A percentile compares a stretch with the other conserved stretches of the same genome.
Conservation (phyloP, 495 filamentous ascomycete genomes). For the Chaetomium tenue region DNA sequence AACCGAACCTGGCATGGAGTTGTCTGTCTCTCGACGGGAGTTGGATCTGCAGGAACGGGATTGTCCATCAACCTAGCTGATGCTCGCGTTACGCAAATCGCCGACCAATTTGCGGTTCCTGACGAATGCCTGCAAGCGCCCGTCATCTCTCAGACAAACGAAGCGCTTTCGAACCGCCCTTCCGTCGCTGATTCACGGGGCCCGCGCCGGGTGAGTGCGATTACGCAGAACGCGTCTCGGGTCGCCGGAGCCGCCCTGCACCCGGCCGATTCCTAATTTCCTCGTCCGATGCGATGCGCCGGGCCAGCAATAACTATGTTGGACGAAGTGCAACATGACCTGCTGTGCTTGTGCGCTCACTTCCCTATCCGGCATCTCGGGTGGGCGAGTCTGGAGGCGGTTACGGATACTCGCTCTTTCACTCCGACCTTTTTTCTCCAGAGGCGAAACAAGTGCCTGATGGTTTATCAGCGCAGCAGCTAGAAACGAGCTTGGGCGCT, state of each 20-base stretch:
- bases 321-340: not conserved
- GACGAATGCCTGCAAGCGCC: conserved; percentile 17
- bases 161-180: not conserved
- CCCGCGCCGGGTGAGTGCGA: not conserved
- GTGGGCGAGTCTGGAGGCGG: not conserved
- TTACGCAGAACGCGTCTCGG: conserved; percentile 3
- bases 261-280: conserved; percentile 1
- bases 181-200: not conserved
- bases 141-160: conserved; percentile 6
- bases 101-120: conserved; percentile 29
- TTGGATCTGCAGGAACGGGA: conserved; percentile 32
- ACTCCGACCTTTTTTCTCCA: no score
- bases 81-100: conserved; percentile 36
- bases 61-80: not conserved
- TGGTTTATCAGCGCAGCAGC: no score
- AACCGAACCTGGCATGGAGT: not conserved
- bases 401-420: no score
- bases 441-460: no score
- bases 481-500: no score
- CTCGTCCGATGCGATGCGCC: not conserved
- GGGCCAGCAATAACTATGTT: not conserved
- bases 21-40: not conserved
- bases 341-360: not conserved
- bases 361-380: not conserved
- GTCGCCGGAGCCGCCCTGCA: conserved; percentile 3